phyloP scores from a whole-genome alignment of 495 filamentous ascomycete genomes.

The Penicillium canariense region DNA sequence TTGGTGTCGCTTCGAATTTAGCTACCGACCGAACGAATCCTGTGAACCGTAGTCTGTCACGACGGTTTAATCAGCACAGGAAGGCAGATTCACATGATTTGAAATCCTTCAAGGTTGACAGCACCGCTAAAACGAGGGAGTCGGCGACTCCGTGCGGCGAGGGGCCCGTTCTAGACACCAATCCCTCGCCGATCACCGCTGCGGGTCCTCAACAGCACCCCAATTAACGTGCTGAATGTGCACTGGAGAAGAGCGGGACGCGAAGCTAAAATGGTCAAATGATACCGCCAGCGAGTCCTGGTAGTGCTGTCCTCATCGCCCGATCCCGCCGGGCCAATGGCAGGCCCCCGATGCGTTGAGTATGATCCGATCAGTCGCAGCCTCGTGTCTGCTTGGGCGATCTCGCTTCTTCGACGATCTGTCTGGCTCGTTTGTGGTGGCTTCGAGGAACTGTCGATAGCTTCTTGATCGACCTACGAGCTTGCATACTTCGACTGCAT shows the following conservation, averaged over 20 bases:
- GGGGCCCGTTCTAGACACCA: background rate
- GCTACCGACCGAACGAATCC: background rate
- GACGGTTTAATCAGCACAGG: background rate
- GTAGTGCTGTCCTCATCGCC: background rate
- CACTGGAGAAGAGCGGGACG: background rate
- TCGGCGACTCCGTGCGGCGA: background rate
- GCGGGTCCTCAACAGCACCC: background rate
- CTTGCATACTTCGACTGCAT: background rate
- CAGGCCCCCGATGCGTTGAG: background rate
- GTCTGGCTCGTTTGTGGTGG: background rate
- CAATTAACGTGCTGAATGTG: background rate
- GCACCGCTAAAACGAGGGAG: no score
- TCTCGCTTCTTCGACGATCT: background rate
- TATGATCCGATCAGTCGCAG: conserved; percentile 1
- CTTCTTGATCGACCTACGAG: background rate
- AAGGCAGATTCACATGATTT: background rate
- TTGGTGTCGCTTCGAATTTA: background rate
- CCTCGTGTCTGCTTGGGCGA: background rate
- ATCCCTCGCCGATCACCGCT: no score
- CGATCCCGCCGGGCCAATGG: conserved; percentile 2
- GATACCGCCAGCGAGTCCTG: background rate
- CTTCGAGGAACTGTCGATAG: background rate
- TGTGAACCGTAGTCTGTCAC: background rate
- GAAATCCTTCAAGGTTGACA: background rate
- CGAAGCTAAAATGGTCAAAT: background rate